Base-by-base conservation (phyloP, 208 protist species). In the Lotmaria passim region DNA sequence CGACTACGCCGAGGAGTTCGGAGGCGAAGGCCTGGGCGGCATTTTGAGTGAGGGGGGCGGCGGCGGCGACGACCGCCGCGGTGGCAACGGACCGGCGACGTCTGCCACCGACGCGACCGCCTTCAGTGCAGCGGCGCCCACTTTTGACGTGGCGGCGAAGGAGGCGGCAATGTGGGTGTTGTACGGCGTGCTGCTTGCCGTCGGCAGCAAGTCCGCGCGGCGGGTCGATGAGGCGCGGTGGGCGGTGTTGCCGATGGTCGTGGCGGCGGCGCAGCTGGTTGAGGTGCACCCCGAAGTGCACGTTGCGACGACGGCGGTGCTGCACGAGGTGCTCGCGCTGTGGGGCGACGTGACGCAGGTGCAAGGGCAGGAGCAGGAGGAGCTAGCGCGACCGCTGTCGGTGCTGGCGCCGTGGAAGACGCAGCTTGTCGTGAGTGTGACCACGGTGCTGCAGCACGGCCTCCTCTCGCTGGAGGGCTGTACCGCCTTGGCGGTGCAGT, bases 241-340 rank as follows among this genome's bases (percentile, higher is more conserved):
- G 1, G 72, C 79, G 2, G 50, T 79, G 33, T 69, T 88, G 60
- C 60, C 81, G 21, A 59, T 89, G 26, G 72, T 85, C 11, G 81
- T 93, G 21, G 58, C 75, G 15, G 79, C 79, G 2, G 78, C 78
- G 31, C 79, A 83, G 57, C 69, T 87, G 17, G 85, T 83, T 38
- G 88, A 90, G 57, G 73, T 83, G 51, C 78, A 78, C 53, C 88
- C 88, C 26, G 75, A 80, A 56, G 76, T 91, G 47, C 76, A 91
- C 38, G 53, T 68, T 19, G 66, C 85, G 3, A 81, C 85, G 0
- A 74, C 75, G 14, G 62, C 81, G 26, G 71, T 87, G 23, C 73
- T 90, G 17, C 75, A 63, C 14, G 59, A 70, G 24, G 64, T 83
- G 21, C 43, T 86, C 34, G 56, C 55, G 10, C 50, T 57, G 75